These are phyloP conservation scores for Talaromyces sp. DNA, from an alignment of 2,329 filamentous ascomycete species.

Conservation along the genomic window DNA sequence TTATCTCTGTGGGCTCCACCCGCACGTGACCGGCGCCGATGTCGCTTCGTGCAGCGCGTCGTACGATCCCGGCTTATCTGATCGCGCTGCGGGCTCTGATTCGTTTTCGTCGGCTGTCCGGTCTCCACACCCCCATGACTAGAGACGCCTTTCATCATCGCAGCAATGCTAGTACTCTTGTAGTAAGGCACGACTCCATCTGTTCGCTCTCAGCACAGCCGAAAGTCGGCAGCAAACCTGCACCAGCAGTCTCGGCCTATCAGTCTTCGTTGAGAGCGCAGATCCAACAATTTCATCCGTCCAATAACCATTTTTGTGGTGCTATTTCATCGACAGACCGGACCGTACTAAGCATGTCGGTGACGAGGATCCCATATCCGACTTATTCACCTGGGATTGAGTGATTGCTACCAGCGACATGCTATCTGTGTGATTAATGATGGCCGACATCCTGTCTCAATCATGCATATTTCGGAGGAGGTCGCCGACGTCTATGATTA, in stretches of 20 bases:
- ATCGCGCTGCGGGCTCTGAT: background rate
- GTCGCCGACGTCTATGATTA: too few species aligned
- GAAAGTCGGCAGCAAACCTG: background rate
- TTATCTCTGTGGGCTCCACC: constrained; percentile 4
- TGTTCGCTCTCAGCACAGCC: background rate
- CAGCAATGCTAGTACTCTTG: background rate
- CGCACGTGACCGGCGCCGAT: constrained; percentile 10
- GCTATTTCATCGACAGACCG: background rate
- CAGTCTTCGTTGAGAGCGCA: background rate
- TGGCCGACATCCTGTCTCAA: background rate
- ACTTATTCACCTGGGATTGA: background rate
- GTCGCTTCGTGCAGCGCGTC: constrained; percentile 6
- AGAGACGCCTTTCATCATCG: background rate
- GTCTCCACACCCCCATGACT: background rate
- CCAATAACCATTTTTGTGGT: background rate
- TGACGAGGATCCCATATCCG: too few species aligned
- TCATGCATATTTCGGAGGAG: background rate
- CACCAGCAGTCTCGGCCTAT: background rate
- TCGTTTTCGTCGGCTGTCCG: background rate
- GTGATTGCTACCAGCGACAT: background rate
- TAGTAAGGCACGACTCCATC: too few species aligned
- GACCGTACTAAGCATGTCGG: too few species aligned
- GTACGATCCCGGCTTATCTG: constrained; percentile 12
- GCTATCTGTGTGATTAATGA: background rate
- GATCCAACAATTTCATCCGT: background rate